phyloP scores from a whole-genome alignment of 345 rosid genomes.

The Sisymbrium irio region DNA sequence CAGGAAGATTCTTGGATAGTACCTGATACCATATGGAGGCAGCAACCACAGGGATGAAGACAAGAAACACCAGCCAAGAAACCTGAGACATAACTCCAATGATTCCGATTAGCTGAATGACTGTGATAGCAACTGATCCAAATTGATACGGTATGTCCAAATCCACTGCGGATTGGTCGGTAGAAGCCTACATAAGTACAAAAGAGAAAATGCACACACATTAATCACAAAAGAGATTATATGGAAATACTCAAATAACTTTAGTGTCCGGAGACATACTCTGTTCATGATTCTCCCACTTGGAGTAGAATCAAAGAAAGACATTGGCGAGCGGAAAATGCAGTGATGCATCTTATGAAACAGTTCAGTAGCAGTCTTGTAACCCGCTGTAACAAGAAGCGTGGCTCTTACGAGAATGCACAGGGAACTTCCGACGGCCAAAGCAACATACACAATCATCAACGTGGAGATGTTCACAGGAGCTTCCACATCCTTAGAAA shows the following conservation, averaged over 20 bases:
- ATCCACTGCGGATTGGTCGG: slow-evolving; percentile 73
- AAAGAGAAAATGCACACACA: neutral
- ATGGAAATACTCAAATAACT: neutral
- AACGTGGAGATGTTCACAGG: slow-evolving; percentile 45
- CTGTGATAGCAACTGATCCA: slow-evolving; percentile 46
- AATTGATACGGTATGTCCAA: slow-evolving; percentile 45
- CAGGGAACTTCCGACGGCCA: slow-evolving; percentile 61
- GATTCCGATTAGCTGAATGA: slow-evolving; percentile 62
- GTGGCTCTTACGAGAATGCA: slow-evolving; percentile 51
- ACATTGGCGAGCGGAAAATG: slow-evolving; percentile 76
- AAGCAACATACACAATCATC: slow-evolving; percentile 51
- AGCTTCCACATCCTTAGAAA: slow-evolving; percentile 53
- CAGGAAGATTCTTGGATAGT: slow-evolving; percentile 1
- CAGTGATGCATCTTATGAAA: slow-evolving; percentile 64
- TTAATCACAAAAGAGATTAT: neutral
- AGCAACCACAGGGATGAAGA: slow-evolving; percentile 66
- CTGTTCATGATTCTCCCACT: slow-evolving; percentile 70
- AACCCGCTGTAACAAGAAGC: slow-evolving; percentile 57
- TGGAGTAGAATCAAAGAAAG: slow-evolving; percentile 81
- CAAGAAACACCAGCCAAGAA: slow-evolving; percentile 74
- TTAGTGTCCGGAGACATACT: slow-evolving; percentile 36
- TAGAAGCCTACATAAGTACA: slow-evolving; percentile 60
- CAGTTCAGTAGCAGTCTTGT: slow-evolving; percentile 64
- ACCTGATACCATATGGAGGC: slow-evolving; percentile 80
- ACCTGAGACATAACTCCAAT: slow-evolving; percentile 79